These are phyloP conservation scores for Phytophthora podocarpi DNA, from an alignment of 352 stramenopile species.

Conservation along the genomic window DNA sequence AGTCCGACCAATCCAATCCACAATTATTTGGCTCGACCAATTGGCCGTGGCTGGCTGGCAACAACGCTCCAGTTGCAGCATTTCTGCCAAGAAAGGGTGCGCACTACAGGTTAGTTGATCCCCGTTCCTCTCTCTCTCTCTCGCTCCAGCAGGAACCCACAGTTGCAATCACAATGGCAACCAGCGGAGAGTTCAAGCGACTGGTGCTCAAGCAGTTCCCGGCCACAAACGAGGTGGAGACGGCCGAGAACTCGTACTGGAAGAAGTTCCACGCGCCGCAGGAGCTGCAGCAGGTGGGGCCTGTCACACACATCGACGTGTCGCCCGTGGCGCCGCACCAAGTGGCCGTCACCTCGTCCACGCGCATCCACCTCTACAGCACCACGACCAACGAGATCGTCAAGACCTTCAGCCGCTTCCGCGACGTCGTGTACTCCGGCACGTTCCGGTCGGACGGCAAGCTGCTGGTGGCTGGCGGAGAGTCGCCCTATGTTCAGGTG, in stretches of 20 bases:
- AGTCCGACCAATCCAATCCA: no score
- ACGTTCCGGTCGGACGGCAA: conserved; percentile 89
- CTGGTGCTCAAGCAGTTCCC: conserved; percentile 90
- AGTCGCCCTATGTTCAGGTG: conserved; percentile 80
- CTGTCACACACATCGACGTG: conserved; percentile 87
- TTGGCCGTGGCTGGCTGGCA: conserved; percentile 31
- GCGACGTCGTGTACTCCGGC: conserved; percentile 86
- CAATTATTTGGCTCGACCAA: background rate
- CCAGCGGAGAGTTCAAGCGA: conserved; percentile 82
- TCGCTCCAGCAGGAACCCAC: background rate
- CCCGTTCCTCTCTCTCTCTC: background rate
- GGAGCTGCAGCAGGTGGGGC: conserved; percentile 84
- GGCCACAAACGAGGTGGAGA: conserved; percentile 74
- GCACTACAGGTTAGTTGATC: background rate
- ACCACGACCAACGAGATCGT: conserved; percentile 82
- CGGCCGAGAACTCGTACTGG: conserved; percentile 86
- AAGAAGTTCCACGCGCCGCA: conserved; percentile 87
- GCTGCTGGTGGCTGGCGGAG: conserved; percentile 84
- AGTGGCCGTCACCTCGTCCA: conserved; percentile 88
- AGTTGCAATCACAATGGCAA: conserved; percentile 49
- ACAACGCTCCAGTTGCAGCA: conserved; percentile 20
- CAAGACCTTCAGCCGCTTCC: conserved; percentile 91
- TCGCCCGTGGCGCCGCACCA: conserved; percentile 78
- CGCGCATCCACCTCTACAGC: conserved; percentile 87
- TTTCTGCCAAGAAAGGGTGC: background rate